These are phyloP conservation scores for Blastomyces gilchristii DNA, from an alignment of 2,329 filamentous ascomycete genomes.

Conservation along the genomic window DNA sequence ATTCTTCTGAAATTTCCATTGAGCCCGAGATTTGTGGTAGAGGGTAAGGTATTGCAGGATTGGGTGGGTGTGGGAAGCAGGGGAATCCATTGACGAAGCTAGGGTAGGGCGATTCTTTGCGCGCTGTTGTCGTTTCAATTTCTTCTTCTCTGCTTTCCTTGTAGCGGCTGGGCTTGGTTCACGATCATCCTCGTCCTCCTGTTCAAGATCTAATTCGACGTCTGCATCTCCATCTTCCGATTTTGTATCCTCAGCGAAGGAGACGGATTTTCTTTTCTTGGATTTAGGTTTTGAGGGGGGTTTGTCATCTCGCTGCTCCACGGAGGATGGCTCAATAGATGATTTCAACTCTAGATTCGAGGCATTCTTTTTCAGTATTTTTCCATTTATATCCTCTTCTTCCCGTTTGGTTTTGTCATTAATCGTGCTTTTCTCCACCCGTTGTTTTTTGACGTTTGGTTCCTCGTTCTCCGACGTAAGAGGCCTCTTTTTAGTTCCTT, in stretches of 20 bases:
- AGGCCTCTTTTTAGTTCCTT: slow-evolving; percentile 11
- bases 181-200: slow-evolving; percentile 17
- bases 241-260: slow-evolving; percentile 56
- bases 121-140: slow-evolving; percentile 11
- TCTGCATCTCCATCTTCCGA: slow-evolving; percentile 39
- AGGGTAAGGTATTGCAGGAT: slow-evolving; percentile 67
- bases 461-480: slow-evolving; percentile 12
- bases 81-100: not conserved
- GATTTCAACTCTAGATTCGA: slow-evolving; percentile 11
- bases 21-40: slow-evolving; percentile 58
- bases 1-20: slow-evolving; percentile 96
- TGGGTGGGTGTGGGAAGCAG: slow-evolving; percentile 28
- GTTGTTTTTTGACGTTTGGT: slow-evolving; percentile 18
- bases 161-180: slow-evolving; percentile 11
- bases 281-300: slow-evolving; percentile 12
- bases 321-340: not conserved
- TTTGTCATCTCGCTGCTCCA: not conserved
- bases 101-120: slow-evolving; percentile 8
- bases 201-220: not conserved
- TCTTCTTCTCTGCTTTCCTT: slow-evolving; percentile 17
- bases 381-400: not conserved
- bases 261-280: slow-evolving; percentile 46
- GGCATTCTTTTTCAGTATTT: not conserved
- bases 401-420: not conserved
- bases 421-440: slow-evolving; percentile 18